Base-by-base conservation (phyloP, 2,329 filamentous ascomycete species). In the Trichocomaceae sp. region DNA sequence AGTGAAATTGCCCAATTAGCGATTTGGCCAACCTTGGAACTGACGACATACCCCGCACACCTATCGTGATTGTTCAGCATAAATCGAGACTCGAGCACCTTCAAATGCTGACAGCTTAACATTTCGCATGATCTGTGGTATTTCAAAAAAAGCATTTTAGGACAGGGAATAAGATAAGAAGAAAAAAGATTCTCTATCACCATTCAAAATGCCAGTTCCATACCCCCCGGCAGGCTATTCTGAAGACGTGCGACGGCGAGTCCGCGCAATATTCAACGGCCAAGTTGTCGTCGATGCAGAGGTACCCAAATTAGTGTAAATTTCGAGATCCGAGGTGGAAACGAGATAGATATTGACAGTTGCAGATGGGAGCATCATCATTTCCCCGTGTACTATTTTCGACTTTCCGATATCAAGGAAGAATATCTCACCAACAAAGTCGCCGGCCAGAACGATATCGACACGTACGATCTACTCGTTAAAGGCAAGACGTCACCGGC, bases 211-310 rank as follows among this genome's bases (percentile, higher is more conserved):
- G 55, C 29, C 50, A 2, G 7, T 48, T 13, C 53, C 56, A 41
- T 58, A 56, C 15, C 56, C 56, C 29, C 45, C 44, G 7, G 53
- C 56, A 12, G 56, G 56, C 31, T 53, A 58, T 31, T 58, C 56
- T 20, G 56, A 58, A 52, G 56, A 58, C 15, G 52, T 58, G 12
- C 39, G 45, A 44, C 52, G 53, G 22, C 42, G 56, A 49, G 56
- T 58, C n/a, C 56, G 56, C 8, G 49, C 44, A 26, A 17, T 56
- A 22, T 58, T 56, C 35, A 56, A 56, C 13, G 48, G 56, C 13
- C 35, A 58, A 39, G 46, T 56, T 37, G 45, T 58, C 9, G 49
- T 56, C 29, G 56, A 58, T n/a, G 48, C 33, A 12, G 44, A 56
- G 3, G 35, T 41, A 8, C 48, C 55, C 6, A 57, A 57, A n/a